Conservation (phyloP, 192 early-diverging fungal genomes). For the Chytriomyces sp. region DNA sequence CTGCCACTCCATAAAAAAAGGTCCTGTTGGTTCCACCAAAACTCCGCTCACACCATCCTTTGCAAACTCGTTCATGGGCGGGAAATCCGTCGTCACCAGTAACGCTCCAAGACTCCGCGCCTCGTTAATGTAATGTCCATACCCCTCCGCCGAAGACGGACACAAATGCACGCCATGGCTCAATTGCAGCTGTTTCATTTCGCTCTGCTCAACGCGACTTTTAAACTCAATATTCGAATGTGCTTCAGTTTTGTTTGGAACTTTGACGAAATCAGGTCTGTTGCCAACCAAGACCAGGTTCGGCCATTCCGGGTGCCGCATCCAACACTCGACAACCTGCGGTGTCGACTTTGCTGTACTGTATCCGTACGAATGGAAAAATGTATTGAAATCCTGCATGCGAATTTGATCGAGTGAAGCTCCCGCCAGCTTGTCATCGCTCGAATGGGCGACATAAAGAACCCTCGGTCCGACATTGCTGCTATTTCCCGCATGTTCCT, state of each 20-base stretch:
- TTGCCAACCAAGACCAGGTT: constrained; percentile 21
- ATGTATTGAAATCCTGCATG: constrained; percentile 17
- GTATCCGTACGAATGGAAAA: constrained; percentile 25
- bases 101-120: constrained; percentile 17
- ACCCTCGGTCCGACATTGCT: neutral
- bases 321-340: constrained; percentile 19
- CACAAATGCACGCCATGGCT: constrained; percentile 8
- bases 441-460: constrained; percentile 2
- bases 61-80: constrained; percentile 36
- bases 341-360: constrained; percentile 2
- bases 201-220: neutral
- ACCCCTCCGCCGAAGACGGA: neutral
- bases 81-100: constrained; percentile 25
- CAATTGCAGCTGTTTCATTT: neutral
- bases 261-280: neutral
- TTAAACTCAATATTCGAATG: constrained; percentile 1
- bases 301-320: constrained; percentile 28
- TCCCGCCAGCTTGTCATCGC: neutral
- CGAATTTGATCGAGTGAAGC: neutral
- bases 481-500: neutral
- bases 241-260: neutral
- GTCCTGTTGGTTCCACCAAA: constrained; percentile 3
- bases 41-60: constrained; percentile 21
- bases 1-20: neutral
- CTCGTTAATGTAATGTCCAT: constrained; percentile 32